Conservation (phyloP, 2,329 filamentous ascomycete genomes). For the Aspergillus fijiensis region DNA sequence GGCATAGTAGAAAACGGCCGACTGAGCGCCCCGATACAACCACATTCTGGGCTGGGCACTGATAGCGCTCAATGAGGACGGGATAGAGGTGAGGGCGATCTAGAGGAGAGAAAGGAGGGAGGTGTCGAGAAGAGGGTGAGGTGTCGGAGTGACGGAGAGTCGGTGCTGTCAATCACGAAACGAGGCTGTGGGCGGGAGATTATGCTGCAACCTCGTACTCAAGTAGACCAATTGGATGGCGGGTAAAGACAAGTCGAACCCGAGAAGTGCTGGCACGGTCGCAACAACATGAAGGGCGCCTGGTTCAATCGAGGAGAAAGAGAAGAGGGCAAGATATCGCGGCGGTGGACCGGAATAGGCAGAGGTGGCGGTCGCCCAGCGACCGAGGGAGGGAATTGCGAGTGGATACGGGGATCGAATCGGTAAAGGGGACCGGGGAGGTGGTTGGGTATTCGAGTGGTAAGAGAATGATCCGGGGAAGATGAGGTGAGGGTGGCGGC, state of each 20-base stretch:
- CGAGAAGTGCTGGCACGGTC: conserved; percentile 25
- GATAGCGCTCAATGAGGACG: conserved; percentile 11
- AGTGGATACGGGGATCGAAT: neutral
- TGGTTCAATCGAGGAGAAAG: conserved; percentile 13
- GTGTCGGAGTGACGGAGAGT: neutral
- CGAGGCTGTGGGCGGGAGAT: neutral
- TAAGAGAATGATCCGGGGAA: too few relatives aligned
- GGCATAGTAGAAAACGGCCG: conserved; percentile 52
- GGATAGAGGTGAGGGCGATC: neutral
- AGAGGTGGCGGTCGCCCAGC: conserved; percentile 29
- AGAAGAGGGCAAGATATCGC: conserved; percentile 9
- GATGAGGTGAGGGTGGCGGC: too few relatives aligned
- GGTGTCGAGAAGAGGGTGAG: conserved; percentile 1
- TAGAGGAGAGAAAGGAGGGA: conserved; percentile 4
- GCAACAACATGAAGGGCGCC: conserved; percentile 39
- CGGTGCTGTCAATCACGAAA: neutral
- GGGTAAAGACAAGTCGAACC: conserved; percentile 25
- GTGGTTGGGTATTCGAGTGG: neutral
- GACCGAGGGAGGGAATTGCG: conserved; percentile 20
- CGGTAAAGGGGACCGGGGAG: neutral
- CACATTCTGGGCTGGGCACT: conserved; percentile 37
- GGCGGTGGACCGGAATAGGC: conserved; percentile 10
- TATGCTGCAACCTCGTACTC: conserved; percentile 11
- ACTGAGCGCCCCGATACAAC: conserved; percentile 51
- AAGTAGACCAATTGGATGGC: conserved; percentile 24